Conservation (phyloP, 768 basidiomycete genomes). For the Lactarius vividus region DNA sequence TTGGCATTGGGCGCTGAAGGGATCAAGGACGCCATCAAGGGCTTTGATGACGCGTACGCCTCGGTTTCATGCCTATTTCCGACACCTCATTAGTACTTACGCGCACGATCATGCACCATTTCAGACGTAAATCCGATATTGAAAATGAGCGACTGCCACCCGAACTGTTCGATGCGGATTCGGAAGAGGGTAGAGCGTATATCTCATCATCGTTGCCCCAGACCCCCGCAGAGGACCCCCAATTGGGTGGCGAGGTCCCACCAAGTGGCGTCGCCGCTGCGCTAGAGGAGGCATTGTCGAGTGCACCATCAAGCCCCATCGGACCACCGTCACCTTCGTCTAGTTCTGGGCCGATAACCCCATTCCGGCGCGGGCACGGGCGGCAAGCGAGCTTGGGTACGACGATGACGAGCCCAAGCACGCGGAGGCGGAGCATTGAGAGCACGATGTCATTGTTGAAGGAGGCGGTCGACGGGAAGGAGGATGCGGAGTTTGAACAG, state of each 20-base stretch:
- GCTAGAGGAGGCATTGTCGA: slow-evolving; percentile 34
- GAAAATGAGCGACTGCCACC: slow-evolving; percentile 99
- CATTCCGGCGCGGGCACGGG: slow-evolving; percentile 69
- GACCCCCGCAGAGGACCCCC: slow-evolving; percentile 49
- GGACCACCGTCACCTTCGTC: slow-evolving; percentile 31
- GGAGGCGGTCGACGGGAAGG: slow-evolving; percentile 83
- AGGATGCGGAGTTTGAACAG: slow-evolving; percentile 36
- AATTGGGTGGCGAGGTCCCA: slow-evolving; percentile 31
- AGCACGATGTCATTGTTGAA: slow-evolving; percentile 95
- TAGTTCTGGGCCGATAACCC: slow-evolving; percentile 33
- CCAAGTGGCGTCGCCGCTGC: slow-evolving; percentile 35
- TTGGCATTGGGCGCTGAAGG: slow-evolving; percentile 89
- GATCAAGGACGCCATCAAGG: slow-evolving; percentile 90
- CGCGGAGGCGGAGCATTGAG: slow-evolving; percentile 86
- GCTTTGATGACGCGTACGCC: slow-evolving; percentile 94
- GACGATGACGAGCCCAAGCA: slow-evolving; percentile 94
- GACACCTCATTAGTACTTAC: neutral
- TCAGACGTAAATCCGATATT: slow-evolving; percentile 93
- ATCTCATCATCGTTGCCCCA: slow-evolving; percentile 48
- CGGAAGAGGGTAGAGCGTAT: slow-evolving; percentile 64
- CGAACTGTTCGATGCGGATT: slow-evolving; percentile 82
- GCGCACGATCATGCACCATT: slow-evolving; percentile 6
- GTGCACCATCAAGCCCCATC: slow-evolving; percentile 28
- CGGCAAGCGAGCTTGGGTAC: slow-evolving; percentile 87
- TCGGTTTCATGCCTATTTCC: neutral